Base-by-base conservation (phyloP, 805 yeast species). In the Pichia nanzhaoensis region DNA sequence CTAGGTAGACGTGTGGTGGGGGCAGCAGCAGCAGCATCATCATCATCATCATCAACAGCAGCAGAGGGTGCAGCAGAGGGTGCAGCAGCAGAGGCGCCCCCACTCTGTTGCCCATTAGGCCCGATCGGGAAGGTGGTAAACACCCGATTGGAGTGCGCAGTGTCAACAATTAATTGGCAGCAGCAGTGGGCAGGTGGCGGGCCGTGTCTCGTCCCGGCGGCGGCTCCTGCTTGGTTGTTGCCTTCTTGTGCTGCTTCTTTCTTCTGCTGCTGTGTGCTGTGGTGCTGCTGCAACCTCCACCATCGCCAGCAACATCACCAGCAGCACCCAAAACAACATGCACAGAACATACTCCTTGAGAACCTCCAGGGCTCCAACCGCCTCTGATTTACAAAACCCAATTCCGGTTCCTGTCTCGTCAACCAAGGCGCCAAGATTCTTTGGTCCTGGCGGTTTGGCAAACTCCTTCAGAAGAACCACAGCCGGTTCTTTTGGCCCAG, bases 321-420 rank as follows among this genome's bases (percentile, higher is more conserved):
- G n/a, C n/a, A n/a, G n/a, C n/a, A n/a, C n/a, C n/a, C n/a, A n/a
- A n/a, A n/a, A n/a, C n/a, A n/a, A n/a, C n/a, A 84, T 84, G 91
- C 89, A 84, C 71, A 82, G 88, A 79, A 84, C 93, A 10, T 84
- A 84, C 64, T 84, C 93, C 18, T 69, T 84, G 61, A 82, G 91
- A 78, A 73, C 80, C 51, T 68, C 75, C 45, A 82, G 86, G 67
- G 89, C 90, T 39, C 91, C 90, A 55, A 82, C 91, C 34, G 89
- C 90, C 51, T 76, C 90, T 50, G 87, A 84, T 66, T 66, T 84
- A 59, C 85, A 80, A 58, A 73, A 83, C 41, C 91, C 93, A 27
- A 84, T 90, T 36, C 89, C 90, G 28, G 91, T 90, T 55, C 74
- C 88, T 33, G 72, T 85, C 27, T 78, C 91, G 10, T 69, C 87